phyloP scores from a whole-genome alignment of 495 filamentous ascomycete species.

The Neurospora sp. region DNA sequence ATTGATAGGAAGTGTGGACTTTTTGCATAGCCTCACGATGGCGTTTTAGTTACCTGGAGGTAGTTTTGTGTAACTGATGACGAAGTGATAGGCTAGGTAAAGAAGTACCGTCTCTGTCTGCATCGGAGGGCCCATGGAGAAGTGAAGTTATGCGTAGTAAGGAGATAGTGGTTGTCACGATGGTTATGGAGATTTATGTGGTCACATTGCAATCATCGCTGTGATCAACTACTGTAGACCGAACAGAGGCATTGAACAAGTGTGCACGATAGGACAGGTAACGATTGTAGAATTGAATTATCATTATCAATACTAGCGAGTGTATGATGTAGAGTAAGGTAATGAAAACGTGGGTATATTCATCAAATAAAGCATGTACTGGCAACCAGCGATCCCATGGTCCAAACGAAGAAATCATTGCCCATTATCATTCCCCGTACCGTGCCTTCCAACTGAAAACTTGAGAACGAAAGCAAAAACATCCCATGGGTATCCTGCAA shows the following conservation, averaged over 20 bases:
- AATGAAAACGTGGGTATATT: not conserved
- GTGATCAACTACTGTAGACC: not conserved
- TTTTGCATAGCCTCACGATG: too few relatives aligned
- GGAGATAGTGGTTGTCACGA: not conserved
- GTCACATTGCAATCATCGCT: not conserved
- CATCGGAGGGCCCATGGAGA: not conserved
- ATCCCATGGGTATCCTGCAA: not conserved
- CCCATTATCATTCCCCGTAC: not conserved
- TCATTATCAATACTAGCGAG: not conserved
- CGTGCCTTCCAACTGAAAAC: not conserved
- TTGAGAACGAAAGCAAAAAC: not conserved
- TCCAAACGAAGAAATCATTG: not conserved
- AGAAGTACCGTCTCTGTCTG: too few relatives aligned
- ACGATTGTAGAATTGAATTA: not conserved
- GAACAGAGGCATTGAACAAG: accelerated
- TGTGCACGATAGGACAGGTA: not conserved
- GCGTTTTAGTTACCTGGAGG: too few relatives aligned
- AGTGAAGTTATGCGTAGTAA: not conserved
- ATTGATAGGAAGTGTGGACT: too few relatives aligned
- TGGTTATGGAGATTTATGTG: accelerated
- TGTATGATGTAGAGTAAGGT: not conserved
- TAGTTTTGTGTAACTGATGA: too few relatives aligned
- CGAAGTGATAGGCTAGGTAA: too few relatives aligned
- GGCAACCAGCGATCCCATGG: not conserved
- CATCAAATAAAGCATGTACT: not conserved